A percentile compares a stretch with the other conserved stretches of the same genome.
phyloP scores from a whole-genome alignment of 805 yeast genomes.

The Kodamaea sagamina region DNA sequence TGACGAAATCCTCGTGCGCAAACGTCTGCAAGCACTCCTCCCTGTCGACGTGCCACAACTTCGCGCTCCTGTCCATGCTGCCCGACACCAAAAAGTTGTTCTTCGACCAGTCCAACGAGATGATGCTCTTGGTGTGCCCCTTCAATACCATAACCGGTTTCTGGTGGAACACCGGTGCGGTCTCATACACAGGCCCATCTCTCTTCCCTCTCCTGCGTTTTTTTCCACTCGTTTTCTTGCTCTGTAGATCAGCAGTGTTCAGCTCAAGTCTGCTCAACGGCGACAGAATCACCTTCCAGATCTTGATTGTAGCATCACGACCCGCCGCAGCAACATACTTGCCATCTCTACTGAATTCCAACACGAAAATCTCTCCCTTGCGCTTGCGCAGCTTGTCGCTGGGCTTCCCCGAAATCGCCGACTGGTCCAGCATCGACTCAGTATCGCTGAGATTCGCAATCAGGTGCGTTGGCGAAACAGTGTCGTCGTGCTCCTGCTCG shows the following conservation, averaged over 20 bases:
- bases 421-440: conserved; percentile 12
- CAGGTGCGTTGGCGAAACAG: conserved; percentile 4
- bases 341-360: conserved; percentile 79
- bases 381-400: conserved; percentile 26
- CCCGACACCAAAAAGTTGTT: conserved; percentile 79
- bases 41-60: conserved; percentile 82
- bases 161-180: conserved; percentile 79
- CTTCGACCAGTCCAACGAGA: conserved; percentile 86
- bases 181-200: conserved; percentile 28
- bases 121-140: conserved; percentile 70
- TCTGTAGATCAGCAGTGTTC: conserved; percentile 25
- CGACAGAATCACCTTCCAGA: conserved; percentile 81
- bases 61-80: conserved; percentile 82
- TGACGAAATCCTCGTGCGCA: conserved; percentile 77
- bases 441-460: conserved; percentile 13
- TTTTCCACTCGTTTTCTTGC: conserved; percentile 7
- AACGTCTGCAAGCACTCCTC: conserved; percentile 62
- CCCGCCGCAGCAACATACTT: conserved; percentile 84
- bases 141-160: conserved; percentile 58
- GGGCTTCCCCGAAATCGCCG: conserved; percentile 14
- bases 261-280: conserved; percentile 63
- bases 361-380: conserved; percentile 62
- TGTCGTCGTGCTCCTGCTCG: conserved; percentile 4
- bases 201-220: conserved; percentile 18
- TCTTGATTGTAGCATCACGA: conserved; percentile 61